phyloP scores from a whole-genome alignment of 176 grass and related monocot genomes.

The Carex myosuroides region DNA sequence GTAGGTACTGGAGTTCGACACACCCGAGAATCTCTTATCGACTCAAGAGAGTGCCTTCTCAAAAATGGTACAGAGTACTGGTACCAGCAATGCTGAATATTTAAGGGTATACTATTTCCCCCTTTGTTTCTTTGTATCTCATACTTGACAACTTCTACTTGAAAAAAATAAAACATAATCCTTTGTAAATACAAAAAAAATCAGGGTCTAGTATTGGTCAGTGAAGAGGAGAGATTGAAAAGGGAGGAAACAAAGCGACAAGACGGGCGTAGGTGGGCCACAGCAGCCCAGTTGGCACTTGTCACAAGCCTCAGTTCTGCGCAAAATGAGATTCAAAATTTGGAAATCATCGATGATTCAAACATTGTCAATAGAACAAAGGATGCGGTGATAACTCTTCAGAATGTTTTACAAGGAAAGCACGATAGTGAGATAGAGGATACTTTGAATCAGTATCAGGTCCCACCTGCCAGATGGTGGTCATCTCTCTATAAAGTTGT shows the following conservation, averaged over 20 bases:
- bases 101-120: constrained; percentile 47
- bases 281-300: constrained; percentile 75
- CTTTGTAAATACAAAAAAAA: constrained; percentile 26
- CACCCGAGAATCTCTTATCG: constrained; percentile 76
- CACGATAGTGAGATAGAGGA: constrained; percentile 76
- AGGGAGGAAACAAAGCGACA: constrained; percentile 64
- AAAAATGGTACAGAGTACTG: constrained; percentile 97
- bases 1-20: constrained; percentile 89
- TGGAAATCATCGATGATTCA: constrained; percentile 54
- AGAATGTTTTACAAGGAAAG: constrained; percentile 84
- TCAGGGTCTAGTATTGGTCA: constrained; percentile 64
- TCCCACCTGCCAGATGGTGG: constrained; percentile 84
- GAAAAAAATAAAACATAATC: background rate
- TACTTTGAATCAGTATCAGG: constrained; percentile 49
- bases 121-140: background rate
- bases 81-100: constrained; percentile 88
- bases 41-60: constrained; percentile 91
- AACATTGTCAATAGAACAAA: constrained; percentile 84
- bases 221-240: constrained; percentile 45
- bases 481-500: constrained; percentile 93
- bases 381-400: constrained; percentile 90
- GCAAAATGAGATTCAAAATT: constrained; percentile 62
- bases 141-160: background rate
- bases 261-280: constrained; percentile 75
- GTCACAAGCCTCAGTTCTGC: constrained; percentile 66